phyloP scores from a whole-genome alignment of 257 asterid genomes.

The Nicotiana benthamiana region DNA sequence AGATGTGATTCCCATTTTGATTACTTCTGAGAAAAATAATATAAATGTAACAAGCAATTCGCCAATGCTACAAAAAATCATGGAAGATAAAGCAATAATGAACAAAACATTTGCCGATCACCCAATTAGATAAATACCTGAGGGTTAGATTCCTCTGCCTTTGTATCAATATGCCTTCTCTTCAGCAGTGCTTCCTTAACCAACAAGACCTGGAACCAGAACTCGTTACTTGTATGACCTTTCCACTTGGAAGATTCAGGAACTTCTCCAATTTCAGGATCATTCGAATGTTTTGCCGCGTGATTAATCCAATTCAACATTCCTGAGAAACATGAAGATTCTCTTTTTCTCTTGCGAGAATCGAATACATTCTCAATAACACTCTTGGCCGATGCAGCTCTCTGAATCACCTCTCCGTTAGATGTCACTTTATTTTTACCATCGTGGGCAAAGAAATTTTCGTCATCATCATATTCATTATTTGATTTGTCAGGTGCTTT shows the following conservation, averaged over 20 bases:
- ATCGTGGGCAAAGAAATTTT: neutral
- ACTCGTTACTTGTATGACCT: slow-evolving; percentile 31
- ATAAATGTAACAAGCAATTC: neutral
- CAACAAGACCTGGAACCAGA: slow-evolving; percentile 46
- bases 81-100: neutral
- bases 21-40: neutral
- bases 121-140: slow-evolving; percentile 34
- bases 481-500: slow-evolving; percentile 19
- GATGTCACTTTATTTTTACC: slow-evolving; percentile 12
- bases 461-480: slow-evolving; percentile 10
- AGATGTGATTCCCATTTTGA: neutral
- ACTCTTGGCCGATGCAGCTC: slow-evolving; percentile 9
- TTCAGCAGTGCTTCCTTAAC: slow-evolving; percentile 40
- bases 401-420: slow-evolving; percentile 10
- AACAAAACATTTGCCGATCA: neutral
- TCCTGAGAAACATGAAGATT: slow-evolving; percentile 25
- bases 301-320: slow-evolving; percentile 53
- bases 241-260: slow-evolving; percentile 56
- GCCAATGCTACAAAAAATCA: neutral
- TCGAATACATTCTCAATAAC: slow-evolving; percentile 12
- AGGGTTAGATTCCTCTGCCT: slow-evolving; percentile 26
- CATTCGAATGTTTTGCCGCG: slow-evolving; percentile 41
- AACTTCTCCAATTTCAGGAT: slow-evolving; percentile 36
- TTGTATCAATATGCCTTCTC: slow-evolving; percentile 24
- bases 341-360: slow-evolving; percentile 56